Evolutionary conservation across 2,329 filamentous ascomycete species (phyloP).

Genomic region (Trichothecium roseum): DNA sequence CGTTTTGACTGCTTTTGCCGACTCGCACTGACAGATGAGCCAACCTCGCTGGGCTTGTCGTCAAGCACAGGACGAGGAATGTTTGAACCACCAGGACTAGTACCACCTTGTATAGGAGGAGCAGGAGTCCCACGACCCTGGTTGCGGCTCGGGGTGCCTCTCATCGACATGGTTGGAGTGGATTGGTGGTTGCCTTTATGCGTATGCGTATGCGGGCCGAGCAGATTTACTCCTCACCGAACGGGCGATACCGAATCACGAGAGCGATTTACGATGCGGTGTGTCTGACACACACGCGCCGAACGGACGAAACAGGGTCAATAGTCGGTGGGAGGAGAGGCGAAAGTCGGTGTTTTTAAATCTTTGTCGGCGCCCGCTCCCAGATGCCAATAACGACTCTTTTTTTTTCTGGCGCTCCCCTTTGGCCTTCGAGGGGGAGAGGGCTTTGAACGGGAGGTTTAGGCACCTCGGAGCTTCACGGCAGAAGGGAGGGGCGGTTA

Average conservation of each 20-base stretch:
- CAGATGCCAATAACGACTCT: too few relatives aligned
- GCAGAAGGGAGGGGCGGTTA: too few relatives aligned
- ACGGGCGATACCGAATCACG: too few relatives aligned
- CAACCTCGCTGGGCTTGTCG: conserved; percentile 44
- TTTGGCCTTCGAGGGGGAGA: too few relatives aligned
- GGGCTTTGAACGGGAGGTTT: too few relatives aligned
- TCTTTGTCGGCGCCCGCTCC: too few relatives aligned
- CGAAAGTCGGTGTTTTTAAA: too few relatives aligned
- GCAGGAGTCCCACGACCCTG: conserved; percentile 39
- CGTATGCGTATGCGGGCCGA: too few relatives aligned
- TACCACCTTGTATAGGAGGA: conserved; percentile 36
- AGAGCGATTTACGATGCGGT: neutral
- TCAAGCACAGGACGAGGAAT: conserved; percentile 63
- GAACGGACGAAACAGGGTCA: neutral
- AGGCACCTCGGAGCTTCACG: too few relatives aligned
- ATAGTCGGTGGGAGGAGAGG: too few relatives aligned
- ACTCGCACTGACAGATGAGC: conserved; percentile 78
- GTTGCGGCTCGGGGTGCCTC: conserved; percentile 57
- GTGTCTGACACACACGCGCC: conserved; percentile 1
- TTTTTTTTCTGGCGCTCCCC: too few relatives aligned
- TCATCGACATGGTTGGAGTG: conserved; percentile 41
- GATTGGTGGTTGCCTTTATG: neutral
- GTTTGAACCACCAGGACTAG: conserved; percentile 50
- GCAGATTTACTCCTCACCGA: too few relatives aligned
- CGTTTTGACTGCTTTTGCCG: conserved; percentile 93